A percentile compares a stretch with the other conserved stretches of the same genome.
These are phyloP conservation scores for Cryptococcus sp. DNA, from an alignment of 1,284 basidiomycete species.

Conservation along the genomic window DNA sequence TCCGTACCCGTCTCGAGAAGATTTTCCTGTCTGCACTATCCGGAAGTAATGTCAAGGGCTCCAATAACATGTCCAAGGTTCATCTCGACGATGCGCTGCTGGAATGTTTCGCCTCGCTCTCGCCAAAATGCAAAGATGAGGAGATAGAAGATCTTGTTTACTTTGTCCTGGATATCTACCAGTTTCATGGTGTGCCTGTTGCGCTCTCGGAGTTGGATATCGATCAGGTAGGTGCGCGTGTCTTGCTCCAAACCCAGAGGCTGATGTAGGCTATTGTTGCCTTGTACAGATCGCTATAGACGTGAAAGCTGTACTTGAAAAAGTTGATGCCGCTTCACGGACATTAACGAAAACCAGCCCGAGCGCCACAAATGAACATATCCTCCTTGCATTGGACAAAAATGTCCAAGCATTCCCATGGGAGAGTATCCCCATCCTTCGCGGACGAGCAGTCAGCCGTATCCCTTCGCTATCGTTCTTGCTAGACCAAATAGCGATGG, in stretches of 20 bases:
- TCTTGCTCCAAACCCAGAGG: background rate
- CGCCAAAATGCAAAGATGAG: constrained; percentile 80
- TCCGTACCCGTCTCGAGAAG: constrained; percentile 68
- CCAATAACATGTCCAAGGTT: constrained; percentile 60
- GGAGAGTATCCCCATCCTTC: constrained; percentile 89
- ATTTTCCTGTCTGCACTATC: constrained; percentile 67
- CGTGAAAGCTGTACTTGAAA: constrained; percentile 62
- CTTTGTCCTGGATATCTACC: constrained; percentile 90
- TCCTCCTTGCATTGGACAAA: constrained; percentile 89
- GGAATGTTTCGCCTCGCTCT: constrained; percentile 81
- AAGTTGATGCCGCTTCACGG: constrained; percentile 57
- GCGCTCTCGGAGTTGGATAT: constrained; percentile 91
- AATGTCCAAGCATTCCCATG: constrained; percentile 87
- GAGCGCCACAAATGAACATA: constrained; percentile 58
- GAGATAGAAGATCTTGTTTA: constrained; percentile 94
- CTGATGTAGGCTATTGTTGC: background rate
- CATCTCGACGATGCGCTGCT: constrained; percentile 69
- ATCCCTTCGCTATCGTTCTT: constrained; percentile 88
- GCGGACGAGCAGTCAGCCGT: constrained; percentile 82
- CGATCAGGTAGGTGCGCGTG: constrained; percentile 65
- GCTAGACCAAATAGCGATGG: constrained; percentile 72
- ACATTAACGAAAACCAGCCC: background rate
- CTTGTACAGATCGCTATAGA: constrained; percentile 45
- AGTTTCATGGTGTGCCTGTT: constrained; percentile 85
- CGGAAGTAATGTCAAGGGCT: constrained; percentile 53